Base-by-base conservation (phyloP, 1,284 basidiomycete species). In the Sanghuangporus sanghuang region DNA sequence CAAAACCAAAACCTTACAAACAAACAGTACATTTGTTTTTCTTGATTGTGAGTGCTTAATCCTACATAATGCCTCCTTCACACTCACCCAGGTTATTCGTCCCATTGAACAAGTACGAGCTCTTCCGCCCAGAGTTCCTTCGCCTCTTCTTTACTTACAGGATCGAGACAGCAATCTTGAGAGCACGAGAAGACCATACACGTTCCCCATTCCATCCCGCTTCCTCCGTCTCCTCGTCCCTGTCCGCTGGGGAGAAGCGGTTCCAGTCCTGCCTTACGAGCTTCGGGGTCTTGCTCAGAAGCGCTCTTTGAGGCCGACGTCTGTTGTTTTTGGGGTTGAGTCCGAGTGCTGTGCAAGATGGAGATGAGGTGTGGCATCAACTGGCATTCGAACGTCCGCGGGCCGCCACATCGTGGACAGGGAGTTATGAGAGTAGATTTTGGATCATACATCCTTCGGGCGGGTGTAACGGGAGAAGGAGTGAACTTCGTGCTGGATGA, bases 141-240 rank as follows among this genome's bases (percentile, higher is more conserved):
- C 49, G 73, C 70, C 65, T 72, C 68, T 23, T 61, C 59, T 14
- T 38, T 73, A 42, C 62, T 58, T 35, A 66, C 66, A 1, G 44
- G 7, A n/a, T 75, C 79, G 39, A 75, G 65, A 68, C 81, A 84
- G 72, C 92, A 95, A 70, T 93, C 89, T 53, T 80, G 80, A 66
- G 79, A 81, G 69, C 92, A 95, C 0, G 87, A 88, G 74, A 92
- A 93, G 18, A 94, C 76, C 78, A 93, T 80, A 64, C 85, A 85
- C 2, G 92, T 93, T 0, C 92, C 92, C 90, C 91, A 94, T 64
- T 90, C 89, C 87, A 94, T 90, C 0, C 85, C 86, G 18, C 7
- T 52, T 52, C n/a, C n/a, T n/a, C n/a, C n/a, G n/a, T n/a, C n/a
- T n/a, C n/a, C n/a, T n/a, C n/a, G n/a, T n/a, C n/a, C n/a, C n/a